Base-by-base conservation (phyloP, 495 filamentous ascomycete genomes). In the Aspergillus funiculosus region DNA sequence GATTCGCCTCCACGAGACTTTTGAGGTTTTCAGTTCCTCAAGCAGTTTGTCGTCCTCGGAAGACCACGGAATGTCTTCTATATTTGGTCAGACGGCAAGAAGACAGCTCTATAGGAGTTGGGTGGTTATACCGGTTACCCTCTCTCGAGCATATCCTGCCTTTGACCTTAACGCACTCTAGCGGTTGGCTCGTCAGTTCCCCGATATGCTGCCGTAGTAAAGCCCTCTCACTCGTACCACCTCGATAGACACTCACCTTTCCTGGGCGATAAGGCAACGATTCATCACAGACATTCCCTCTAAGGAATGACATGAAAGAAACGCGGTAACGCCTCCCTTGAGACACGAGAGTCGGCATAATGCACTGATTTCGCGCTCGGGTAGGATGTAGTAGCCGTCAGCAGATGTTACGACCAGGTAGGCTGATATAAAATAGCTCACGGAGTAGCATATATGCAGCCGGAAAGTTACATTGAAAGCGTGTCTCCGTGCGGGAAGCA, bases 1-100 rank as follows among this genome's bases (percentile, higher is more conserved):
- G 14, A 63, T 61, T 13, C 51, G 48, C 28, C 54, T 48, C 57
- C 57, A 66, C 10, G 60, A 39, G 17, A 55, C 54, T 24, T 55
- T 50, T 7, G 30, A 35, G 13, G 36, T 43, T 28, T 51, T 59
- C 34, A 64, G 30, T 10, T 50, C 44, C 9, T 44, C 19, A 11
- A 64, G 48, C 3, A 45, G 36, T 18, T 25, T 26, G 26, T 68
- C 63, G 31, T 66, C 47, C 15, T 47, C 43, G n/a, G 35, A 17
- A 0, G 59, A 52, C 58, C 60, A 65, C 8, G 24, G 21, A 10
- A 18, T 18, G 13, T 1, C n/a, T 7, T 11, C 42, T 45, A 13
- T 9, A 11, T n/a, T 8, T 21, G 11, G 13, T 26, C 20, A 15
- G 11, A 15, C 21, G n/a, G 15, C 20, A 11, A 39, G n/a, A n/a